These are phyloP conservation scores for Talaromyces marneffei DNA, from an alignment of 2,329 filamentous ascomycete genomes.

Conservation along the genomic window DNA sequence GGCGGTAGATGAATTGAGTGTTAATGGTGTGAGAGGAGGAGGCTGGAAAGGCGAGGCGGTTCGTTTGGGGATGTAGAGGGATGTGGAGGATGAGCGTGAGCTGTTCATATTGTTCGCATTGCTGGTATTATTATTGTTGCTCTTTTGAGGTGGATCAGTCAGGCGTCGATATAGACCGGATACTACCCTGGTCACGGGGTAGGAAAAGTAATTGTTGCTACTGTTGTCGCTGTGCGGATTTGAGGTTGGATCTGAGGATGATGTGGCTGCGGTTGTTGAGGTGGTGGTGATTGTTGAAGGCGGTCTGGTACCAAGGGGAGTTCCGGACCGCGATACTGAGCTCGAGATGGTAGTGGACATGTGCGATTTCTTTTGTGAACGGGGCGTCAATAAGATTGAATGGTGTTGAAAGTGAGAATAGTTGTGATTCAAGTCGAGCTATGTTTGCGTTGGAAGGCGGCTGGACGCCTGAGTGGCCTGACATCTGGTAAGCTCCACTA, in stretches of 20 bases:
- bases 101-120: slow-evolving; percentile 12
- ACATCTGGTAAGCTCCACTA: neutral
- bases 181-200: slow-evolving; percentile 48
- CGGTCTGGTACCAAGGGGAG: slow-evolving; percentile 12
- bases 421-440: too few relatives aligned
- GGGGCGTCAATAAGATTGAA: neutral
- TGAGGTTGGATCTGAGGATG: slow-evolving; percentile 8
- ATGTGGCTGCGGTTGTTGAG: slow-evolving; percentile 9
- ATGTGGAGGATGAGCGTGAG: slow-evolving; percentile 40
- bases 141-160: slow-evolving; percentile 33
- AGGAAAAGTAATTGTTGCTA: slow-evolving; percentile 42
- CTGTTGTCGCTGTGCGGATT: slow-evolving; percentile 26
- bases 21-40: slow-evolving; percentile 77
- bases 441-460: neutral
- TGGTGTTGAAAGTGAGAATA: neutral
- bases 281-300: slow-evolving; percentile 7
- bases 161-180: slow-evolving; percentile 65
- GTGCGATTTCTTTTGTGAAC: neutral
- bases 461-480: too few relatives aligned
- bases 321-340: slow-evolving; percentile 13
- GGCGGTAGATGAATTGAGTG: slow-evolving; percentile 48
- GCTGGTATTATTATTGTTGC: slow-evolving; percentile 17
- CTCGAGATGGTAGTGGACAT: slow-evolving; percentile 15
- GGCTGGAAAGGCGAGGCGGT: slow-evolving; percentile 75
- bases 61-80: slow-evolving; percentile 47